These are phyloP conservation scores for Leishmania martiniquensis DNA, from an alignment of 208 protist species.

Conservation along the genomic window DNA sequence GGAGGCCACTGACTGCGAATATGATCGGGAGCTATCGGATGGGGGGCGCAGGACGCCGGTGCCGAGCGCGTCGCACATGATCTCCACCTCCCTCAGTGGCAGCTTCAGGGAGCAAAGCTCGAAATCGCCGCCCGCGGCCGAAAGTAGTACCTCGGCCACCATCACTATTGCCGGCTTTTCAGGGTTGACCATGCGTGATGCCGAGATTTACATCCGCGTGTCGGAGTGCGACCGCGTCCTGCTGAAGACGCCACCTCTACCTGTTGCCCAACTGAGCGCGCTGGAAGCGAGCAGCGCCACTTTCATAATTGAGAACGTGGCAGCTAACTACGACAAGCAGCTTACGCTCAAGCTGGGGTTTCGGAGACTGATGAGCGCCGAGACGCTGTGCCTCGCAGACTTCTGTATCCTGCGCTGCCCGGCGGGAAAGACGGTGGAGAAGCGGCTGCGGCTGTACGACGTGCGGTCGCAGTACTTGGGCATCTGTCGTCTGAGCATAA, in stretches of 20 bases:
- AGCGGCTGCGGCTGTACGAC: conserved; percentile 66
- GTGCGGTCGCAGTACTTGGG: conserved; percentile 57
- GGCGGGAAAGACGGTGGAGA: conserved; percentile 31
- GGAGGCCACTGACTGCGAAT: neutral
- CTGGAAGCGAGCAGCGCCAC: conserved; percentile 21
- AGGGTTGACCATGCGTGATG: conserved; percentile 24
- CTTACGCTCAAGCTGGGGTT: conserved; percentile 65
- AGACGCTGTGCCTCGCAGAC: conserved; percentile 59
- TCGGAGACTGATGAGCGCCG: conserved; percentile 27
- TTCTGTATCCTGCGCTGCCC: conserved; percentile 59
- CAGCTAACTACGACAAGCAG: conserved; percentile 26
- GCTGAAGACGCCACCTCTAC: conserved; percentile 38
- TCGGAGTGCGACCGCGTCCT: conserved; percentile 26
- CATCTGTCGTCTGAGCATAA: conserved; percentile 50
- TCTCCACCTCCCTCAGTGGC: neutral
- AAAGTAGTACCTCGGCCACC: conserved; percentile 18
- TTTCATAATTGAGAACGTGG: conserved; percentile 30
- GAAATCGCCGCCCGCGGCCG: neutral
- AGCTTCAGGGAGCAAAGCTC: neutral
- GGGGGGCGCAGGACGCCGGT: neutral
- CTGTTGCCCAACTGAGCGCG: conserved; percentile 28
- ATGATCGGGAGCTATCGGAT: neutral
- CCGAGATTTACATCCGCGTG: conserved; percentile 46
- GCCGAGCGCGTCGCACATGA: neutral
- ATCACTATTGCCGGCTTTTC: conserved; percentile 41